Evolutionary conservation across 352 stramenopile genomes (phyloP).

Genomic region (Globisporangium radiosum): DNA sequence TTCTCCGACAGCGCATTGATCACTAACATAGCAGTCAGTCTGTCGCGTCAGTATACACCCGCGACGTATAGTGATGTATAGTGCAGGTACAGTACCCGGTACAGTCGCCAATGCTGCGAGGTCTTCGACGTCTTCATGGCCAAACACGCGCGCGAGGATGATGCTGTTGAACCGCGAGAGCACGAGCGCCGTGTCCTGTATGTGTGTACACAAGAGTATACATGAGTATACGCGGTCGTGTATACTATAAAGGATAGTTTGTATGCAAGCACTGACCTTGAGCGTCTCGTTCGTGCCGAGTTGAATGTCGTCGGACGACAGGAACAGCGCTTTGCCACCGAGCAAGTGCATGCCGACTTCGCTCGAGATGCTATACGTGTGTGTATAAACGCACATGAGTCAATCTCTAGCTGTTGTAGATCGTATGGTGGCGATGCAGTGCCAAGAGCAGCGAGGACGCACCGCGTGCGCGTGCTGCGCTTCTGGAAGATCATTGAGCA

Average conservation of each 20-base stretch:
- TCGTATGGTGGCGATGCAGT: too few relatives aligned
- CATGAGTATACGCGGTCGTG: too few relatives aligned
- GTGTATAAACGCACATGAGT: too few relatives aligned
- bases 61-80: too few relatives aligned
- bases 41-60: neutral
- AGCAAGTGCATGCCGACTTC: slow-evolving; percentile 96
- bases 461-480: slow-evolving; percentile 87
- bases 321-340: slow-evolving; percentile 95
- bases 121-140: slow-evolving; percentile 86
- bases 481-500: slow-evolving; percentile 95
- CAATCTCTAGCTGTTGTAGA: too few relatives aligned
- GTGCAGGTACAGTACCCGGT: slow-evolving; percentile 28
- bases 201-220: neutral
- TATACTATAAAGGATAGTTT: too few relatives aligned
- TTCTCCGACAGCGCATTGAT: slow-evolving; percentile 98
- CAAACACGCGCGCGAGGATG: slow-evolving; percentile 95
- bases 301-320: slow-evolving; percentile 97
- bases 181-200: slow-evolving; percentile 71
- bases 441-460: neutral
- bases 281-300: slow-evolving; percentile 97
- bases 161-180: slow-evolving; percentile 94
- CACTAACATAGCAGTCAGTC: slow-evolving; percentile 30
- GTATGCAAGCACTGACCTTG: slow-evolving; percentile 24
- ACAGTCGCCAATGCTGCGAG: slow-evolving; percentile 88
- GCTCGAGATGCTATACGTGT: slow-evolving; percentile 65